Evolutionary conservation across 208 protist genomes (phyloP).

Genomic region (Trypanosoma avium): DNA sequence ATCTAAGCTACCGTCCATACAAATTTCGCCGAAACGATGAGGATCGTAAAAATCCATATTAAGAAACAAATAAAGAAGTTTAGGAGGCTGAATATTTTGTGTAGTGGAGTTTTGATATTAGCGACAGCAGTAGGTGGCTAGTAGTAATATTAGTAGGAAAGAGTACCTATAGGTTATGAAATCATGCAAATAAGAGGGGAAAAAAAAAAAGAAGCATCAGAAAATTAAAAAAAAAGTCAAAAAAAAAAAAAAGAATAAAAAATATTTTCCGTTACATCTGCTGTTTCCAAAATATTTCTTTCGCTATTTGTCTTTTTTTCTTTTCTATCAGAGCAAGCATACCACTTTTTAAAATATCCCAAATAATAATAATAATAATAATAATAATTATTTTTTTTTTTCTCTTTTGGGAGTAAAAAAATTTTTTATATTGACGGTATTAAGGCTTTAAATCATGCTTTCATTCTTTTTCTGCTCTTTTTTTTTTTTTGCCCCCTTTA

Average conservation of each 20-base stretch:
- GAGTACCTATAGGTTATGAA: neutral
- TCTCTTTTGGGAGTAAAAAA: too few relatives aligned
- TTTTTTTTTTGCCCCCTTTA: slow-evolving; percentile 21
- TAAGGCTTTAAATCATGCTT: neutral
- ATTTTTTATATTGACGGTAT: too few relatives aligned
- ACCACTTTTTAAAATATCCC: too few relatives aligned
- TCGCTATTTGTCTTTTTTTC: neutral
- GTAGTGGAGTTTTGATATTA: too few relatives aligned
- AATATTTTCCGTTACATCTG: neutral
- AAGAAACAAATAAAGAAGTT: slow-evolving; percentile 17
- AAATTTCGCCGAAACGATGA: slow-evolving; percentile 89
- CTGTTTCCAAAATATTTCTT: too few relatives aligned
- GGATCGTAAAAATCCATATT: slow-evolving; percentile 91
- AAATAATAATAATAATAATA: slow-evolving; percentile 9
- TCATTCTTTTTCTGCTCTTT: slow-evolving; percentile 1
- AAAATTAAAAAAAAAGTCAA: neutral
- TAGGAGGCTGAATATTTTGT: too few relatives aligned
- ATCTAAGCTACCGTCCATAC: slow-evolving; percentile 91
- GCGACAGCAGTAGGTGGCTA: too few relatives aligned
- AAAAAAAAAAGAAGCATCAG: neutral
- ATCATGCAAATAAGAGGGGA: neutral
- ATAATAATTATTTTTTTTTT: neutral
- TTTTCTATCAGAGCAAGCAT: too few relatives aligned
- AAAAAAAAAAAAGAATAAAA: neutral
- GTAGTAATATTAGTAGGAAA: neutral